Conservation (phyloP, 257 asterid genomes). For the Ilex asprella region DNA sequence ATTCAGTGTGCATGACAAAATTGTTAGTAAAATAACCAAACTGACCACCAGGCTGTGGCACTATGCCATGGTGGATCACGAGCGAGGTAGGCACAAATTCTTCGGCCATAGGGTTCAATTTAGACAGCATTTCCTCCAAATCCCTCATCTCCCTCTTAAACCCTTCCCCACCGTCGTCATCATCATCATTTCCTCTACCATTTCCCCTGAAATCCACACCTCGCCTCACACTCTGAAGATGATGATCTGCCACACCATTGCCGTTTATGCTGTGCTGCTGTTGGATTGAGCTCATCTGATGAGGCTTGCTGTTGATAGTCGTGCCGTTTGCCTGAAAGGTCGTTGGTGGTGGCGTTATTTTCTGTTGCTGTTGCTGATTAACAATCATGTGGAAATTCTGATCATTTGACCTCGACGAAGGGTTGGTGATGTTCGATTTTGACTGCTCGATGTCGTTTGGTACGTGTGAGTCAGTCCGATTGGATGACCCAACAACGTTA, state of each 20-base stretch:
- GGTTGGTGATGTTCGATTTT: too few relatives aligned
- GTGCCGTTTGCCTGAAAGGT: too few relatives aligned
- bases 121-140: conserved; percentile 55
- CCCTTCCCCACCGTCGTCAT: conserved; percentile 21
- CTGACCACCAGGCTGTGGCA: conserved; percentile 36
- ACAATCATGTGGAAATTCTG: not conserved
- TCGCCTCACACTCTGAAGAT: not conserved
- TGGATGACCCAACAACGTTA: conserved; percentile 43
- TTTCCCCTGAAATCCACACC: too few relatives aligned
- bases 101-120: conserved; percentile 66
- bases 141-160: conserved; percentile 48
- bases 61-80: not conserved
- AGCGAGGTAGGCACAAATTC: conserved; percentile 56
- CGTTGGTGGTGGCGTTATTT: too few relatives aligned
- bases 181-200: not conserved
- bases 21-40: conserved; percentile 11
- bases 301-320: too few relatives aligned
- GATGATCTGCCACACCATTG: not conserved
- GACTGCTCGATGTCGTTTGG: conserved; percentile 32
- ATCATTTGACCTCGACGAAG: too few relatives aligned
- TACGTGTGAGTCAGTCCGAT: conserved; percentile 30
- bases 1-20: conserved; percentile 4
- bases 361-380: not conserved
- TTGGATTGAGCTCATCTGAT: not conserved
- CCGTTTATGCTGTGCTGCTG: not conserved